Conservation (phyloP, 169 alveolate species). For the Plasmodium malariae region DNA sequence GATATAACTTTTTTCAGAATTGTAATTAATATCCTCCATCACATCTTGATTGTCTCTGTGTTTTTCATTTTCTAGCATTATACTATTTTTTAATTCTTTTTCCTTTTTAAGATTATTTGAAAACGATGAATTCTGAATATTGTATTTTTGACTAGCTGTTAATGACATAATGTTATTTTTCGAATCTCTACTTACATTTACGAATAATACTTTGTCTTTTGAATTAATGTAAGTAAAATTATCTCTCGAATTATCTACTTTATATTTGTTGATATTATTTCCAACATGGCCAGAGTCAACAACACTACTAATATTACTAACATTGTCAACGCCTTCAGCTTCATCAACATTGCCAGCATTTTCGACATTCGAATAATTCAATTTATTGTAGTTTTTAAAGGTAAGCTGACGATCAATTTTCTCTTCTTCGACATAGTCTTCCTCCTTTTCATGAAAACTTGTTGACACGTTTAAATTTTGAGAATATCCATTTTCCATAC, state of each 20-base stretch:
- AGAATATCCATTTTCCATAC: constrained; percentile 8
- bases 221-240: background rate
- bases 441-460: background rate
- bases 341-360: too few relatives aligned
- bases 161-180: background rate
- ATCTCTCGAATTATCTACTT: background rate
- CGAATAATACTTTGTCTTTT: background rate
- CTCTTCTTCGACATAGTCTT: background rate
- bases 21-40: background rate
- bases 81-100: background rate
- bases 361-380: too few relatives aligned
- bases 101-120: background rate
- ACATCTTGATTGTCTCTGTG: background rate
- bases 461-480: background rate
- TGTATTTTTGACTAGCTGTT: constrained; percentile 2
- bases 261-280: background rate
- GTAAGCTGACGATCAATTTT: too few relatives aligned
- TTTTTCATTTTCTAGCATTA: background rate
- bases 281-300: background rate
- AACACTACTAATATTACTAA: background rate
- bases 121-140: constrained; percentile 11
- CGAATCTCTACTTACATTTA: constrained; percentile 1
- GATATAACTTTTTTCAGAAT: background rate
- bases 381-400: too few relatives aligned
- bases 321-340: too few relatives aligned